Evolutionary conservation across 1,139 yeast species (phyloP), one percentile per base, ranked within the genome.

Genomic region (Candida labiduridarum): DNA sequence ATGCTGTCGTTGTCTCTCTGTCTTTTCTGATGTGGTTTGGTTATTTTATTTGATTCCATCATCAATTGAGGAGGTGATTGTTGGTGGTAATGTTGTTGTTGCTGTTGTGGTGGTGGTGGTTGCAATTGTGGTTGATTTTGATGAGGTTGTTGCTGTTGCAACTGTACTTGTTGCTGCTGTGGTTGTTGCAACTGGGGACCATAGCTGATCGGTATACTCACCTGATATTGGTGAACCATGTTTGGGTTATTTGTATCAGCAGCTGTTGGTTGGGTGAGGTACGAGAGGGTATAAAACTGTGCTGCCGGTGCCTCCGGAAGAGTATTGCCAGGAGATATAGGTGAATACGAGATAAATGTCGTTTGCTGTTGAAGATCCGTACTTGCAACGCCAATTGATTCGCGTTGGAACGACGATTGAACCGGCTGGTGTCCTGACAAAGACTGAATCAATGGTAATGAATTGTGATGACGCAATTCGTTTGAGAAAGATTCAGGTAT

Each of bases 11-110:
- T 43, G 25, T 27, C 22, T 27, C 14, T 40, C 4, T n/a, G 30
- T 15, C 29, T 40, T 25, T 15, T 40, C 8, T 15, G 22, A 16
- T 27, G 14, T 4, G 15, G 10, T 22, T 40, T 40, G 9, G 34
- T 2, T 14, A 40, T 19, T 16, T 40, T 40, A 14, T 14, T 40
- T 40, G 43, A 15, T 16, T 40, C 27, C 46, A 44, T 36, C n/a
- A 16, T 27, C 4, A 18, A 22, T 34, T 25, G 33, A 6, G 30
- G 22, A 1, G 39, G 43, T 19, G 41, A 39, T 12, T 40, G 36
- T 19, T 45, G 39, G 11, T 12, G 31, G 19, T 30, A 19, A 11
- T 39, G 27, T 6, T 30, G 36, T 29, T 16, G 44, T 30, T 30
- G 36, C 10, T 29, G 30, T 38, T 38, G 41, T 9, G 40, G 40